Percentiles rank a stretch among this genome's conserved stretches.
Evolutionary conservation across 306 rosid species (phyloP).

Genomic region (Vigna angularis): DNA sequence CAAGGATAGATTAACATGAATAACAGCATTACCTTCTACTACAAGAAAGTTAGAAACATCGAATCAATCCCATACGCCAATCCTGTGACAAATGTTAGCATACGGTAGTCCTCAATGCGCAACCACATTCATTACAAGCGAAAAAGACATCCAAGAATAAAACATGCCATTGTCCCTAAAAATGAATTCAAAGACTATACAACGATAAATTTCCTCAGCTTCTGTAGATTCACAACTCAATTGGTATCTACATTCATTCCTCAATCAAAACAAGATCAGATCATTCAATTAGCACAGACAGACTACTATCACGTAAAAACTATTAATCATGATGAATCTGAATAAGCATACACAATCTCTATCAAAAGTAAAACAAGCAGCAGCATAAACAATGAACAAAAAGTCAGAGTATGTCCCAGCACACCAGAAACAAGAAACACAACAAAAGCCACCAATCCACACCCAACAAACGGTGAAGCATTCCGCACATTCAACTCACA

Average conservation of each 20-base stretch:
- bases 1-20: slow-evolving; percentile 24
- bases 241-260: slow-evolving; percentile 9
- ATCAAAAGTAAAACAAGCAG: not conserved
- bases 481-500: slow-evolving; percentile 57
- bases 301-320: slow-evolving; percentile 31
- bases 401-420: slow-evolving; percentile 36
- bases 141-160: slow-evolving; percentile 9
- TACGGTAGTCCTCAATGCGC: not conserved
- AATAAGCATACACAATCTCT: not conserved
- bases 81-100: slow-evolving; percentile 2
- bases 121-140: slow-evolving; percentile 12
- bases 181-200: not conserved
- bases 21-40: slow-evolving; percentile 28
- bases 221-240: slow-evolving; percentile 2
- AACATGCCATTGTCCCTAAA: not conserved
- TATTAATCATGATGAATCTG: slow-evolving; percentile 37
- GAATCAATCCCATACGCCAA: slow-evolving; percentile 31
- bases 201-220: slow-evolving; percentile 32
- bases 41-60: slow-evolving; percentile 14
- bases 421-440: slow-evolving; percentile 43
- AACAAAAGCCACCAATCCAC: slow-evolving; percentile 46
- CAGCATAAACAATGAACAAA: slow-evolving; percentile 42
- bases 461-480: slow-evolving; percentile 45
- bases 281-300: slow-evolving; percentile 28
- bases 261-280: slow-evolving; percentile 45